phyloP scores from a whole-genome alignment of 2,329 filamentous ascomycete species.

The Pseudogymnoascus sp. region DNA sequence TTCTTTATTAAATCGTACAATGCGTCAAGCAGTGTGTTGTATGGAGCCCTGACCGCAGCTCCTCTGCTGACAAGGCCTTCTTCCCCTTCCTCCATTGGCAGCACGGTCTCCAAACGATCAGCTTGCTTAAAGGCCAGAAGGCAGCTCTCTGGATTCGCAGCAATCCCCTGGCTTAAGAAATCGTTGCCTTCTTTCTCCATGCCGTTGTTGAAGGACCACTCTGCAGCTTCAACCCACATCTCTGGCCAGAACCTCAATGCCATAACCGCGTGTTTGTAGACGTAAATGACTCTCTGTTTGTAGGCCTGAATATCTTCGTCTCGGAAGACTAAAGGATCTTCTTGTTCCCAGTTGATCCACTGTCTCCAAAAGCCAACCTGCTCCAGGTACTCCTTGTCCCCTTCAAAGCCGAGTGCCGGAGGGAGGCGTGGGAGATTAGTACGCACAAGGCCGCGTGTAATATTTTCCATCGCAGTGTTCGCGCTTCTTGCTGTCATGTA shows the following conservation, averaged over 20 bases:
- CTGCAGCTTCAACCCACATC: conserved; percentile 90
- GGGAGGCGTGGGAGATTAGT: conserved; percentile 75
- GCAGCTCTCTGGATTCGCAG: conserved; percentile 89
- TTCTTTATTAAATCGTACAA: conserved; percentile 83
- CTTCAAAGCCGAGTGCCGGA: conserved; percentile 78
- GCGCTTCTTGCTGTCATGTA: conserved; percentile 96
- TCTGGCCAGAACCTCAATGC: conserved; percentile 90
- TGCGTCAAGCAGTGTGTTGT: conserved; percentile 73
- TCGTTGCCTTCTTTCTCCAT: conserved; percentile 60
- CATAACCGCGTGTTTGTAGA: conserved; percentile 92
- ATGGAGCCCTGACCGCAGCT: conserved; percentile 66
- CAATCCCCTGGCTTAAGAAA: conserved; percentile 74
- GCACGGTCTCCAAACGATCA: conserved; percentile 76
- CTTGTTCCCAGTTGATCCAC: conserved; percentile 95
- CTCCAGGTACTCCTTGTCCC: conserved; percentile 72
- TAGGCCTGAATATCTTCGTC: conserved; percentile 71
- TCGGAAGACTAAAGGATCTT: conserved; percentile 80
- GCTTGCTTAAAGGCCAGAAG: conserved; percentile 83
- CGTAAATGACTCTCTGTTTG: conserved; percentile 75
- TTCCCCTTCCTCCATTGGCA: conserved; percentile 70
- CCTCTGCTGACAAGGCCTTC: conserved; percentile 58
- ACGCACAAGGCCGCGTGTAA: conserved; percentile 69
- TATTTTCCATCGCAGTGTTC: conserved; percentile 83
- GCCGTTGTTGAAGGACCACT: conserved; percentile 81
- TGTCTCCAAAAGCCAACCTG: conserved; percentile 87